These are phyloP conservation scores for Blastocystis sp. DNA, from an alignment of 352 stramenopile genomes.

Conservation along the genomic window DNA sequence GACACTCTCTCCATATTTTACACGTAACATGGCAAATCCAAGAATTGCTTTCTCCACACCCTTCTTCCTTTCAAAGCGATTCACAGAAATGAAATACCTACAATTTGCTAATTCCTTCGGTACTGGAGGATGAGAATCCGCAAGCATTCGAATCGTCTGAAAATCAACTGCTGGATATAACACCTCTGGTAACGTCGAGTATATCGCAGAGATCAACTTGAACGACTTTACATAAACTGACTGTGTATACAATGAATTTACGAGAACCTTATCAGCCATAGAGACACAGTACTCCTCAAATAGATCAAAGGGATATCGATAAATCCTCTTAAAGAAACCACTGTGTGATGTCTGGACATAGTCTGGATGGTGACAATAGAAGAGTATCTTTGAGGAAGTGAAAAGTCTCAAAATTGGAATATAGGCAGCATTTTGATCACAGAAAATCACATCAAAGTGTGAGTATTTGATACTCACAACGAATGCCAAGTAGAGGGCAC, in stretches of 20 bases:
- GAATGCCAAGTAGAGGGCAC: constrained; percentile 86
- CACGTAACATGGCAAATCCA: constrained; percentile 76
- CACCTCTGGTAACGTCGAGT: constrained; percentile 76
- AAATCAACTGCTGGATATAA: constrained; percentile 86
- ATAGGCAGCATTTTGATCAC: constrained; percentile 72
- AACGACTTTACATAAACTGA: constrained; percentile 85
- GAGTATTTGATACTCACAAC: constrained; percentile 54
- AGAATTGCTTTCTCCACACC: constrained; percentile 85
- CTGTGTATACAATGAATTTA: constrained; percentile 92
- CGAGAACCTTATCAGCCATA: constrained; percentile 86
- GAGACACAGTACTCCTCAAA: constrained; percentile 87
- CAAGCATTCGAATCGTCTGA: constrained; percentile 12
- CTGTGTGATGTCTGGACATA: constrained; percentile 81
- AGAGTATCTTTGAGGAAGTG: constrained; percentile 78
- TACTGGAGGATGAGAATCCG: constrained; percentile 50
- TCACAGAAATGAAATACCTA: constrained; percentile 87
- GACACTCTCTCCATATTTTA: background rate
- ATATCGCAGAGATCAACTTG: constrained; percentile 72
- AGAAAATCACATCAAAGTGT: constrained; percentile 71
- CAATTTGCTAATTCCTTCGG: background rate
- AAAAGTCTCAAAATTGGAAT: constrained; percentile 72
- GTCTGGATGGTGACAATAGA: constrained; percentile 98
- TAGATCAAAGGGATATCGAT: constrained; percentile 85
- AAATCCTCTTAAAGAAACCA: constrained; percentile 73
- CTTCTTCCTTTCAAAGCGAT: constrained; percentile 98